Percentiles rank a stretch among this genome's conserved stretches.
These are phyloP conservation scores for Phytopythium sindhum DNA, from an alignment of 352 stramenopile species.

Conservation along the genomic window DNA sequence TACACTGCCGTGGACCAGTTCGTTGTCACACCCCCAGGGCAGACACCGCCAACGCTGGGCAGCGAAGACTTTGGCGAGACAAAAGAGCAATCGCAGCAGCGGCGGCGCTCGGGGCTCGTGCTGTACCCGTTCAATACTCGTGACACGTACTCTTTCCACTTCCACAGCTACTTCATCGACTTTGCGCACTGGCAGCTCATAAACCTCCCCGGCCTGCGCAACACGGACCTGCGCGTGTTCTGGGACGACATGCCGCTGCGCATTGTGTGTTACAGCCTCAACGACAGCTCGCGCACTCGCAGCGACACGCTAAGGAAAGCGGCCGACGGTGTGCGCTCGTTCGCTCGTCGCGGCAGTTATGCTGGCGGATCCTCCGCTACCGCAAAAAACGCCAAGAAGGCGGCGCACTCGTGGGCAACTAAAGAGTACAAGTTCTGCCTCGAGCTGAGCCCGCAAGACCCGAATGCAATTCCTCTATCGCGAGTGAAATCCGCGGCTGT, in stretches of 20 bases:
- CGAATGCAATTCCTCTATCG: constrained; percentile 13
- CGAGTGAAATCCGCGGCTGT: background rate
- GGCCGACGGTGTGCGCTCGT: background rate
- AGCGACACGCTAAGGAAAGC: background rate
- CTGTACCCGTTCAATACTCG: constrained; percentile 56
- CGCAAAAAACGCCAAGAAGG: constrained; percentile 22
- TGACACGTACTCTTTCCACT: constrained; percentile 71
- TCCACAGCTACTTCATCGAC: constrained; percentile 72
- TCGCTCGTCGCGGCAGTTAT: background rate
- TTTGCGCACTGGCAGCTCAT: constrained; percentile 53
- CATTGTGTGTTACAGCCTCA: constrained; percentile 52
- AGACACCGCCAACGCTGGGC: constrained; percentile 32
- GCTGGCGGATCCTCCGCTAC: constrained; percentile 1
- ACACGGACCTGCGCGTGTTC: constrained; percentile 42
- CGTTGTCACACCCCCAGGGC: constrained; percentile 35
- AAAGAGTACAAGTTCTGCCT: constrained; percentile 67
- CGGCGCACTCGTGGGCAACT: constrained; percentile 20
- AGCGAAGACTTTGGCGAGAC: constrained; percentile 53
- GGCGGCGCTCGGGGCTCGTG: constrained; percentile 27
- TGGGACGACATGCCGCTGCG: constrained; percentile 63
- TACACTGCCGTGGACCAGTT: constrained; percentile 70
- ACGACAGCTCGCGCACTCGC: background rate
- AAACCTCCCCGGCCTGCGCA: constrained; percentile 46
- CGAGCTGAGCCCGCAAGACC: constrained; percentile 25
- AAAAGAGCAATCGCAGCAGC: constrained; percentile 24